phyloP scores from a whole-genome alignment of 2,329 filamentous ascomycete species.

The Dothidotthia symphoricarpi region DNA sequence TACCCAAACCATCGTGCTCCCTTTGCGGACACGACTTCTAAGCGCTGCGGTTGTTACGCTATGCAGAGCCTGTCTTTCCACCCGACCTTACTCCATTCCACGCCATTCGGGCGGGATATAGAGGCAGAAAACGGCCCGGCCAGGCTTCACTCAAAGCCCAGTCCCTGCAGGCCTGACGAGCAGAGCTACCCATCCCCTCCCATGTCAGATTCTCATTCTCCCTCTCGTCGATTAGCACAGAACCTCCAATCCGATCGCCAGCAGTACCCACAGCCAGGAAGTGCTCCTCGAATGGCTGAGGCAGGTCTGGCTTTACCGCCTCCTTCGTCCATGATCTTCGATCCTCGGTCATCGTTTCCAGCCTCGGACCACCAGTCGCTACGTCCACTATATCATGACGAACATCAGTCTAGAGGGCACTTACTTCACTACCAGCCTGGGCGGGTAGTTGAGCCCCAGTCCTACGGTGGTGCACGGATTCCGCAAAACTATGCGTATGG shows the following conservation, averaged over 20 bases:
- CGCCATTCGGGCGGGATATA: conserved; percentile 40
- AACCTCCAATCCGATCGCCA: conserved; percentile 33
- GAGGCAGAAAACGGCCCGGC: conserved; percentile 37
- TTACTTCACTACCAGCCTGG: conserved; percentile 28
- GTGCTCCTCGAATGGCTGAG: conserved; percentile 26
- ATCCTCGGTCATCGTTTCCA: conserved; percentile 23
- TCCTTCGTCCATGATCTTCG: conserved; percentile 24
- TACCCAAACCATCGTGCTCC: conserved; percentile 31
- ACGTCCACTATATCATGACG: conserved; percentile 34
- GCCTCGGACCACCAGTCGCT: conserved; percentile 22
- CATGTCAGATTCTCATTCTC: conserved; percentile 53
- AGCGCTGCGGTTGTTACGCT: conserved; percentile 39
- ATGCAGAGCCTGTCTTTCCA: conserved; percentile 45
- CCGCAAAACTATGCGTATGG: conserved; percentile 32
- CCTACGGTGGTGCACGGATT: conserved; percentile 24
- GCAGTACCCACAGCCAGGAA: conserved; percentile 26
- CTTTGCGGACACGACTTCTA: conserved; percentile 37
- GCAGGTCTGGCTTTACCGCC: conserved; percentile 25
- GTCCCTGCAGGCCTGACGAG: conserved; percentile 37
- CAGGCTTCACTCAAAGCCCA: conserved; percentile 36
- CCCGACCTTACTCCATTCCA: conserved; percentile 36
- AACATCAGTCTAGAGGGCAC: conserved; percentile 23
- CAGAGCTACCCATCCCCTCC: conserved; percentile 50
- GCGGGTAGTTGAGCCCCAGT: conserved; percentile 24
- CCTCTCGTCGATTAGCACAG: conserved; percentile 39